Conservation (phyloP, 2,329 filamentous ascomycete species). For the Arthroderma uncinatum region DNA sequence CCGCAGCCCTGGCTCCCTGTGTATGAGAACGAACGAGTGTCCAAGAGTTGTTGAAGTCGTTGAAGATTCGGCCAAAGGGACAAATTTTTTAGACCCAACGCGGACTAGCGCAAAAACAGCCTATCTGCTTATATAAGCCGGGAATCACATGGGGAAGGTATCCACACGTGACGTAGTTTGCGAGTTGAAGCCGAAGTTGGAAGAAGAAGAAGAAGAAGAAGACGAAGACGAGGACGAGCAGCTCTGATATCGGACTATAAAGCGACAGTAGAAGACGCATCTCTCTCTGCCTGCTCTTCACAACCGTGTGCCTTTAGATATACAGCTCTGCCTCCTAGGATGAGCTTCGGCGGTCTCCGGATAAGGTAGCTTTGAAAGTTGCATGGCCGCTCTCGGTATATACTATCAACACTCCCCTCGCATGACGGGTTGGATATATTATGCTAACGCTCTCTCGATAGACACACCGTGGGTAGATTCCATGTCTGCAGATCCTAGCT, state of each 20-base stretch:
- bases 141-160: constrained; percentile 1
- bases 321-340: not conserved
- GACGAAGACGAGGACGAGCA: not conserved
- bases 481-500: constrained; percentile 38
- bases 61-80: constrained; percentile 4
- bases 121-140: constrained; percentile 4
- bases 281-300: not conserved
- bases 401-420: not conserved
- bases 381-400: constrained; percentile 43
- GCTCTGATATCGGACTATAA: not conserved
- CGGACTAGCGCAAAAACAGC: constrained; percentile 9
- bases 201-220: not conserved
- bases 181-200: not conserved
- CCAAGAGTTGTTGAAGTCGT: too few species aligned
- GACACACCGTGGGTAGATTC: constrained; percentile 45
- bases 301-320: not conserved
- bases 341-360: not conserved
- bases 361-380: constrained; percentile 19
- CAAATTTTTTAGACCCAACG: constrained; percentile 12
- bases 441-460: constrained; percentile 20
- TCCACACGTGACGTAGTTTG: constrained; percentile 7
- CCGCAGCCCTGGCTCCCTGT: not conserved
- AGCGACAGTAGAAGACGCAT: constrained; percentile 8
- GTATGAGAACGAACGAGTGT: not conserved
- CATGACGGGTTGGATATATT: constrained; percentile 6